Base-by-base conservation (phyloP, 305 asterid species). In the Plantago coronopus region DNA sequence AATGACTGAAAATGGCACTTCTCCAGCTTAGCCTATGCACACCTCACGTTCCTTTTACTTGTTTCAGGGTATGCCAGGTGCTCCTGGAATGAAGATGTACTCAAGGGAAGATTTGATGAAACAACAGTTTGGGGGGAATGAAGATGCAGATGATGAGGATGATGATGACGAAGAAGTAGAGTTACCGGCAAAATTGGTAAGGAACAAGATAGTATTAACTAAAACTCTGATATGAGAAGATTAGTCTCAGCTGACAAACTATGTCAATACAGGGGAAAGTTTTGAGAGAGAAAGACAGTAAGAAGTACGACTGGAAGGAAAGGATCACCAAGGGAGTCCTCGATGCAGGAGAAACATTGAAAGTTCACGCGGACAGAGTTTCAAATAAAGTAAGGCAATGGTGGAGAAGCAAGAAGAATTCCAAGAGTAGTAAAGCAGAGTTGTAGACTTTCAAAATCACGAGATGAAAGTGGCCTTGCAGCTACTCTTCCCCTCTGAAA, bases 51-150 rank as follows among this genome's bases (percentile, higher is more conserved):
- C 29, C 31, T 7, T 51, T 51, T 23, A 59, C 54, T 54, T 59
- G 46, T 37, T 72, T 47, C 81, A 91, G 98, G 96, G 90, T 57
- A 84, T 89, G 85, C 99, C 97, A 21, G 97, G 99, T 78, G 95
- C 97, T 50, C 97, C 99, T 1, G 78, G 86, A 59, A 93, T 93
- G 99, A 84, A 93, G 80, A 89, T 93, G 97, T 93, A 87, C 81
- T 89, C 97, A 0, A 75, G 94, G 72, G 98, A 93, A 67, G 99
- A 93, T 66, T 78, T 93, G 77, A 89, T 81, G 96, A 85, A 83
- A 63, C 81, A 88, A 67, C 87, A 82, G 14, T 75, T 87, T 43
- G 99, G 95, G 29, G 81, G 67, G 43, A 91, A 73, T 59, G 94
- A 76, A 69, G 94, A 54, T 38, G 88, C 68, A 57, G 95, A 84